Conservation (phyloP, 768 basidiomycete genomes). For the Gymnopilus junonius region DNA sequence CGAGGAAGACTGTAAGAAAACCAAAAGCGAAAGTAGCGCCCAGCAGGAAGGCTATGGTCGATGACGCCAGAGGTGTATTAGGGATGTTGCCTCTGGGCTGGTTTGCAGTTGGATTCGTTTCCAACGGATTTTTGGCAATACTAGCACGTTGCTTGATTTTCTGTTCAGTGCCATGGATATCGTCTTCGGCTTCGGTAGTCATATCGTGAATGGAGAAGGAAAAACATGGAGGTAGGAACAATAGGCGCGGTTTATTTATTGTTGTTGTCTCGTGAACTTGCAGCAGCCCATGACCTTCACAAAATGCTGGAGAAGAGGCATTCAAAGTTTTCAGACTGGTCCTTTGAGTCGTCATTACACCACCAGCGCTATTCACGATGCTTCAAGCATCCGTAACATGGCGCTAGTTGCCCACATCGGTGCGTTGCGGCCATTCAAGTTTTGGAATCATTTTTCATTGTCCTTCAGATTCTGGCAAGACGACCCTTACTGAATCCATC, state of each 20-base stretch:
- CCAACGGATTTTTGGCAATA: conserved; percentile 43
- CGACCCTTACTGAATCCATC: conserved; percentile 88
- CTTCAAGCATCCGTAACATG: conserved; percentile 68
- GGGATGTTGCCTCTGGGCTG: conserved; percentile 65
- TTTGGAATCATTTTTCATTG: background rate
- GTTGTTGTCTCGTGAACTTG: conserved; percentile 24
- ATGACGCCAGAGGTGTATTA: conserved; percentile 85
- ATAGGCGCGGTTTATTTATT: conserved; percentile 26
- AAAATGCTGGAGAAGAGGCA: conserved; percentile 25
- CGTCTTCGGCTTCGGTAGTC: conserved; percentile 32
- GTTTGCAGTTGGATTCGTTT: conserved; percentile 53
- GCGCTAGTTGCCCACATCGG: conserved; percentile 92
- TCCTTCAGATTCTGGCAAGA: conserved; percentile 81
- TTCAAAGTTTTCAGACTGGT: conserved; percentile 1
- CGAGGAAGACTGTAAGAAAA: conserved; percentile 47
- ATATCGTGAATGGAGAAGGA: conserved; percentile 28
- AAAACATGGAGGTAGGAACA: conserved; percentile 23
- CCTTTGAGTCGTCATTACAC: conserved; percentile 31
- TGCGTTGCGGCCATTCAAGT: conserved; percentile 32
- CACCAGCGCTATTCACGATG: conserved; percentile 35
- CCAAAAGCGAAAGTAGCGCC: conserved; percentile 74
- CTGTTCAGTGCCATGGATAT: conserved; percentile 36
- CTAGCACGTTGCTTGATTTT: conserved; percentile 47
- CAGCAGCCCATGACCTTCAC: conserved; percentile 23
- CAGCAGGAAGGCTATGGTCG: conserved; percentile 83